phyloP scores from a whole-genome alignment of 352 stramenopile genomes.

The Globisporangium abappressorium region DNA sequence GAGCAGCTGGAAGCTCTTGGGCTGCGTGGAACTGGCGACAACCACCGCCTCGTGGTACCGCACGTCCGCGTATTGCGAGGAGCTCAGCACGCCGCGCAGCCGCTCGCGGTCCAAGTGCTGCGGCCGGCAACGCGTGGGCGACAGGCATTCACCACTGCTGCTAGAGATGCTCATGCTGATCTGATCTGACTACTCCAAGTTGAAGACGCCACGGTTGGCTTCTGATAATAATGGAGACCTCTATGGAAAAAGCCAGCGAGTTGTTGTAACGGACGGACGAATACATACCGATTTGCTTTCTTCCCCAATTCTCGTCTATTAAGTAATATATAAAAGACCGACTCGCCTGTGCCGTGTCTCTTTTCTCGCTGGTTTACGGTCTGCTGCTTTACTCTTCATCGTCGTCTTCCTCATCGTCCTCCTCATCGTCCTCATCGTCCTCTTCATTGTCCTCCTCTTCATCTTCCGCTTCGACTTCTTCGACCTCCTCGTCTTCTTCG shows the following conservation, averaged over 20 bases:
- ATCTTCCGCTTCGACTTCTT: constrained; percentile 23
- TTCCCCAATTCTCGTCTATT: constrained; percentile 12
- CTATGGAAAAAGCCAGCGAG: background rate
- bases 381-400: constrained; percentile 40
- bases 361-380: constrained; percentile 30
- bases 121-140: constrained; percentile 51
- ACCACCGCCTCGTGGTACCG: constrained; percentile 63
- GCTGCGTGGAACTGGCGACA: constrained; percentile 19
- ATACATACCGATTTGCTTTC: background rate
- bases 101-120: constrained; percentile 57
- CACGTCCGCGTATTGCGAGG: constrained; percentile 32
- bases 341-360: background rate
- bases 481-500: constrained; percentile 29
- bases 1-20: constrained; percentile 44
- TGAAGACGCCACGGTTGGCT: background rate
- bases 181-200: background rate
- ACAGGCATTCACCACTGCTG: constrained; percentile 9
- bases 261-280: constrained; percentile 23
- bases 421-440: constrained; percentile 34
- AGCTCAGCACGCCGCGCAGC: constrained; percentile 33
- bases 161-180: constrained; percentile 2
- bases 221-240: background rate
- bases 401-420: constrained; percentile 46
- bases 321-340: constrained; percentile 27
- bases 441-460: constrained; percentile 31